Percentiles rank a stretch among this genome's conserved stretches.
phyloP scores from a whole-genome alignment of 2,329 filamentous ascomycete genomes.

The Nemania abortiva region DNA sequence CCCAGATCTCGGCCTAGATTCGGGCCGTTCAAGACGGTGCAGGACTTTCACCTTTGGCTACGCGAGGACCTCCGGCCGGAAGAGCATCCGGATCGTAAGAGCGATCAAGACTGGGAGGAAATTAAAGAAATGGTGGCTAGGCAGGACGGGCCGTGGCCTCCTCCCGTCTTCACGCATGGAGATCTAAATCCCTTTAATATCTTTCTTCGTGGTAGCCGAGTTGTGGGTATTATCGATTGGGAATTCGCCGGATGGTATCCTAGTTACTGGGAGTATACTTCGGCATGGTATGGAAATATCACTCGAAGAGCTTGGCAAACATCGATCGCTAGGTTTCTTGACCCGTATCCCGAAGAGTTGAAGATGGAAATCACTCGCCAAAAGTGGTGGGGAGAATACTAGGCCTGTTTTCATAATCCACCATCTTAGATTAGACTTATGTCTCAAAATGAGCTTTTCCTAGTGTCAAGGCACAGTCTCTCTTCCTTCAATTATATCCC shows the following conservation, averaged over 20 bases:
- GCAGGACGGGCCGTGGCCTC: not conserved
- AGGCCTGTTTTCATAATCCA: not conserved
- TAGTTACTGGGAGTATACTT: not conserved
- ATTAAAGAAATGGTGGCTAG: not conserved
- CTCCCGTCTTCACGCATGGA: not conserved
- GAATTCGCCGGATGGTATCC: slow-evolving; percentile 7
- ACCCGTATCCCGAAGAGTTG: slow-evolving; percentile 1
- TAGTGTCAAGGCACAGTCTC: too few relatives aligned
- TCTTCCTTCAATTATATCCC: too few relatives aligned
- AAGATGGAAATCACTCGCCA: not conserved
- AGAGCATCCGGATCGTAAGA: not conserved
- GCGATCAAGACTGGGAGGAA: not conserved
- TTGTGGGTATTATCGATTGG: slow-evolving; percentile 1
- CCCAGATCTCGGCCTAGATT: not conserved
- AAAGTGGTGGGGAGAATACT: not conserved
- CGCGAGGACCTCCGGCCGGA: not conserved
- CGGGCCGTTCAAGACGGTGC: not conserved
- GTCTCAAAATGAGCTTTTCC: not conserved
- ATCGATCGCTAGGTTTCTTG: not conserved
- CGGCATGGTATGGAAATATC: not conserved
- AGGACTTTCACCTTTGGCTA: slow-evolving; percentile 7
- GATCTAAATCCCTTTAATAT: slow-evolving; percentile 1
- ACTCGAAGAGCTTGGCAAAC: not conserved
- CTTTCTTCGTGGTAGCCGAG: not conserved
- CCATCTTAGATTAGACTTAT: not conserved